A percentile compares a stretch with the other conserved stretches of the same genome.
Evolutionary conservation across 2,329 filamentous ascomycete genomes (phyloP).

Genomic region (Verticillium longisporum): DNA sequence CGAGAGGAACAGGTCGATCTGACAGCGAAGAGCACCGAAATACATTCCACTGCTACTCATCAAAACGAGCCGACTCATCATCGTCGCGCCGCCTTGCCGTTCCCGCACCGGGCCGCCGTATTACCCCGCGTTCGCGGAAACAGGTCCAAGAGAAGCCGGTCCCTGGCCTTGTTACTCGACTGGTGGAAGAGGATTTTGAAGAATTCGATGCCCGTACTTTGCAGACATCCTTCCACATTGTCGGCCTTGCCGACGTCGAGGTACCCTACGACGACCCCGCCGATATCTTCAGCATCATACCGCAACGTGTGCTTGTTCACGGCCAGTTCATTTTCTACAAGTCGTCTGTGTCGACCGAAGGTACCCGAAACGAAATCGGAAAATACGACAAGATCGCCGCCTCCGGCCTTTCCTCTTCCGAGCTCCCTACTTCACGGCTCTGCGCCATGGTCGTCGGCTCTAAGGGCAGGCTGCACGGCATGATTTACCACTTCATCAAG

Average conservation of each 20-base stretch:
- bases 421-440: not conserved
- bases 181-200: not conserved
- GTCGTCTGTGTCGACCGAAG: not conserved
- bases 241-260: not conserved
- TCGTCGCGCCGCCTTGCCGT: no score
- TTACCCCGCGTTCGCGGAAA: no score
- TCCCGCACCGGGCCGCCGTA: no score
- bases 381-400: not conserved
- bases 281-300: not conserved
- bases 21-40: no score
- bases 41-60: no score
- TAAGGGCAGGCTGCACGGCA: not conserved
- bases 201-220: not conserved
- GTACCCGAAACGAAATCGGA: not conserved
- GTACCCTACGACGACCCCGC: not conserved
- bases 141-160: not conserved
- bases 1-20: no score
- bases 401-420: not conserved
- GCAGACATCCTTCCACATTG: not conserved
- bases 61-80: no score
- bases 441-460: not conserved
- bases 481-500: not conserved
- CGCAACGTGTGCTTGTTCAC: not conserved
- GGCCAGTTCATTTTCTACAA: not conserved
- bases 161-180: not conserved